A percentile compares a stretch with the other conserved stretches of the same genome.
Evolutionary conservation across 306 rosid genomes (phyloP).

Genomic region (Senna siamea): DNA sequence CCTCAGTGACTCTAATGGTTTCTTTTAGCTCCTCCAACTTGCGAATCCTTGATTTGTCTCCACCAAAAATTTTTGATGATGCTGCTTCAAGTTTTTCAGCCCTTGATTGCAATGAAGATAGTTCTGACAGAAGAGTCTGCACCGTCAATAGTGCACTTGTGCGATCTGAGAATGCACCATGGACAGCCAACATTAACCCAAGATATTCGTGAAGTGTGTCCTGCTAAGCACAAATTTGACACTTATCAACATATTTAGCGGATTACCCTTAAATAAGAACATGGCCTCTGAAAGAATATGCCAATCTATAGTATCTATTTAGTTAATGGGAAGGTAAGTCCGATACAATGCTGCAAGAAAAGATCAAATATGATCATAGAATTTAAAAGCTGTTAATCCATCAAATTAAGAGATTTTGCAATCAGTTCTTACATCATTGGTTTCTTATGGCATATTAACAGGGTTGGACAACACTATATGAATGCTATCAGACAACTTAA

Average conservation of each 20-base stretch:
- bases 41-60: conserved; percentile 72
- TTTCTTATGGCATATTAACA: neutral
- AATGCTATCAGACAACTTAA: conserved; percentile 10
- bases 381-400: neutral
- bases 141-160: conserved; percentile 85
- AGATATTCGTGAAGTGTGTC: conserved; percentile 90
- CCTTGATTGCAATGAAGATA: conserved; percentile 73
- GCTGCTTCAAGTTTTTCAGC: conserved; percentile 92
- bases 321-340: neutral
- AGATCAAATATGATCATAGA: conserved; percentile 7
- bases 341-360: conserved; percentile 9
- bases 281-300: conserved; percentile 13
- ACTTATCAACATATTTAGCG: conserved; percentile 32
- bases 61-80: conserved; percentile 90
- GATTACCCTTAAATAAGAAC: conserved; percentile 12
- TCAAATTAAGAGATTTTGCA: neutral
- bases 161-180: conserved; percentile 88
- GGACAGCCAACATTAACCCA: conserved; percentile 87
- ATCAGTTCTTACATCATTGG: neutral
- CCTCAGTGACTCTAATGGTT: conserved; percentile 75
- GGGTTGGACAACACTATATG: neutral
- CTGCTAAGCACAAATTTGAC: conserved; percentile 49
- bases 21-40: conserved; percentile 89
- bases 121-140: conserved; percentile 87
- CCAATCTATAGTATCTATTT: neutral